Evolutionary conservation across 2,329 filamentous ascomycete species (phyloP).

Genomic region (Aspergillus phoenicis): DNA sequence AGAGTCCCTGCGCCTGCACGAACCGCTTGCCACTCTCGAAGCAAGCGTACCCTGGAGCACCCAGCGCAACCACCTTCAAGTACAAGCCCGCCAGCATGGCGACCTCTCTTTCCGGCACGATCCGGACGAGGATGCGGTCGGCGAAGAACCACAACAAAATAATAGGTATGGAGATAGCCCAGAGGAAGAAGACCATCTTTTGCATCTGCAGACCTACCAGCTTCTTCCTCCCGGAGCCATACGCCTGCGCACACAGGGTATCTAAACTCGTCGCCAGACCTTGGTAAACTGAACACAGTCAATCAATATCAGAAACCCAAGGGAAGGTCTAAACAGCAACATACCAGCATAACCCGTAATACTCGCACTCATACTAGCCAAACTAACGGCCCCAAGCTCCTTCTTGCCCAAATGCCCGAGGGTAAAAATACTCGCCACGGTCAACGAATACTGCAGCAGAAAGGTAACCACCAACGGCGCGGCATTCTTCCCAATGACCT

Average conservation of each 20-base stretch:
- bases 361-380: constrained; percentile 77
- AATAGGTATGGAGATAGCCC: constrained; percentile 72
- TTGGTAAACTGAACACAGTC: constrained; percentile 60
- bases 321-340: background rate
- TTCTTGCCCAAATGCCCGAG: constrained; percentile 74
- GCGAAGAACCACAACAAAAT: constrained; percentile 70
- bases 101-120: constrained; percentile 72
- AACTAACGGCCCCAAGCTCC: constrained; percentile 67
- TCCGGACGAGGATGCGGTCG: constrained; percentile 63
- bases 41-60: constrained; percentile 72
- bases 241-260: constrained; percentile 91
- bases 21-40: constrained; percentile 85
- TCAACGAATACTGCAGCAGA: constrained; percentile 78
- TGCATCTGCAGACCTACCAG: constrained; percentile 84
- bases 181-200: constrained; percentile 77
- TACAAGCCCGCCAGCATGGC: constrained; percentile 73
- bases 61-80: constrained; percentile 68
- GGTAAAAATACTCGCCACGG: constrained; percentile 78
- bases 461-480: constrained; percentile 73
- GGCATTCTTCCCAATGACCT: constrained; percentile 74
- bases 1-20: constrained; percentile 85
- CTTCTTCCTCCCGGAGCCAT: constrained; percentile 85
- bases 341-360: constrained; percentile 68
- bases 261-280: constrained; percentile 89
- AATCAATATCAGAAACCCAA: background rate